Conservation (phyloP, 441 rosid genomes). For the Euphorbia schlechtendalii region DNA sequence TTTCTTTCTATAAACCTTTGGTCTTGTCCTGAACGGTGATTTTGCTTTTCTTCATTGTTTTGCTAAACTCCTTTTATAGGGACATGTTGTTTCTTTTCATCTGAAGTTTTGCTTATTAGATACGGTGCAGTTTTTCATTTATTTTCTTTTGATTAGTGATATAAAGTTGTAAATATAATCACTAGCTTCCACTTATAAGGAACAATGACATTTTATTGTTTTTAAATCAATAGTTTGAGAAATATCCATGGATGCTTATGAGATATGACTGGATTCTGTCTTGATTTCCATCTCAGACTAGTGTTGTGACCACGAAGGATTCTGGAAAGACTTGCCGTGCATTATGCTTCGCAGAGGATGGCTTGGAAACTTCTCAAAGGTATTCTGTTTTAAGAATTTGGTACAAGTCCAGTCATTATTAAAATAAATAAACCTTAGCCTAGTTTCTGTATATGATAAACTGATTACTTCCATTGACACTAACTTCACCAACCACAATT, state of each 20-base stretch:
- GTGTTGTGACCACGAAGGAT: constrained; percentile 83
- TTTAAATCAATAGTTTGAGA: neutral
- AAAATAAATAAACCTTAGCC: too few species aligned
- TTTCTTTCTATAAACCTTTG: too few species aligned
- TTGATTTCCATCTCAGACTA: constrained; percentile 43
- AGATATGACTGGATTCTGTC: constrained; percentile 13
- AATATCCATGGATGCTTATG: neutral
- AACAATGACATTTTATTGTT: neutral
- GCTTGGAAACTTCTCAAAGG: constrained; percentile 99
- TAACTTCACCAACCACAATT: constrained; percentile 11
- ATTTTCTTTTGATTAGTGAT: neutral
- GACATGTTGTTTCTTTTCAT: neutral
- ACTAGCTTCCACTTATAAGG: neutral
- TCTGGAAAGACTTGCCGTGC: constrained; percentile 80
- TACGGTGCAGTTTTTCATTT: neutral
- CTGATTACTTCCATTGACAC: neutral
- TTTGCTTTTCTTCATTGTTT: neutral
- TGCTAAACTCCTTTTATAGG: neutral
- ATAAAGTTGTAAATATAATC: neutral
- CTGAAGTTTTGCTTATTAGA: too few species aligned
- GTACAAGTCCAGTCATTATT: too few species aligned
- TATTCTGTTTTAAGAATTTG: constrained; percentile 24
- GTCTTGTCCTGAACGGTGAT: neutral
- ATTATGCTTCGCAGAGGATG: constrained; percentile 71
- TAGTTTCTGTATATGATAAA: neutral